These are phyloP conservation scores for Lactifluus subvellereus DNA, from an alignment of 768 basidiomycete species.

Conservation along the genomic window DNA sequence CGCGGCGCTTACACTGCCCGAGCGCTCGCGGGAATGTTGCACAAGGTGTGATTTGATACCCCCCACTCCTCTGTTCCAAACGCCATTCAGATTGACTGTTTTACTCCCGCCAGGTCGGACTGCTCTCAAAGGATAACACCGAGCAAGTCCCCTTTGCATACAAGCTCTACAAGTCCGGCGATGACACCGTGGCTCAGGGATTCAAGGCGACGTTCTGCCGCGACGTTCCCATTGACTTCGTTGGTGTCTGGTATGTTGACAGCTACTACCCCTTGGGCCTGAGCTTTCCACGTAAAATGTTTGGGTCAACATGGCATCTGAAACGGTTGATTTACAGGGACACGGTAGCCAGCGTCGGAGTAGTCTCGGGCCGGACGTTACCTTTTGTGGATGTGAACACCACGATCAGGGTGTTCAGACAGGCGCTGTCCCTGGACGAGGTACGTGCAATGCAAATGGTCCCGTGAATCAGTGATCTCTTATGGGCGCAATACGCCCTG, in stretches of 20 bases:
- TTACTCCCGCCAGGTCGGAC: constrained; percentile 34
- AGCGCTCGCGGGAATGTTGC: constrained; percentile 67
- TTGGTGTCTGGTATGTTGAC: constrained; percentile 57
- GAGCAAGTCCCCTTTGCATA: constrained; percentile 73
- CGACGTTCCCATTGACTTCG: constrained; percentile 64
- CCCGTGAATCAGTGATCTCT: background rate
- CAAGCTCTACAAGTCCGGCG: constrained; percentile 57
- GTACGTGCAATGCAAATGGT: constrained; percentile 33
- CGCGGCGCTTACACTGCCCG: constrained; percentile 62
- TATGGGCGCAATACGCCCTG: background rate
- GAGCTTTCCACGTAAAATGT: background rate
- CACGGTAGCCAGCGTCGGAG: constrained; percentile 71
- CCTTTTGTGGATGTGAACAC: constrained; percentile 64
- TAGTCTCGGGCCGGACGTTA: constrained; percentile 50
- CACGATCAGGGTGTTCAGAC: constrained; percentile 65
- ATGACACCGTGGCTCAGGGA: constrained; percentile 46
- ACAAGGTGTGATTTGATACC: constrained; percentile 43
- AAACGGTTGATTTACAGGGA: constrained; percentile 43
- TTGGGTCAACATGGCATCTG: background rate
- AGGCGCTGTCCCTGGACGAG: constrained; percentile 75
- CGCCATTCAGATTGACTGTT: background rate
- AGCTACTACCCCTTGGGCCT: background rate
- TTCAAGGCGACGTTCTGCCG: constrained; percentile 72
- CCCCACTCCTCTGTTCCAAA: background rate
- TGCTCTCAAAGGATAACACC: constrained; percentile 60